Evolutionary conservation across 2,329 filamentous ascomycete genomes (phyloP).

Genomic region (Chaetomium strumarium): DNA sequence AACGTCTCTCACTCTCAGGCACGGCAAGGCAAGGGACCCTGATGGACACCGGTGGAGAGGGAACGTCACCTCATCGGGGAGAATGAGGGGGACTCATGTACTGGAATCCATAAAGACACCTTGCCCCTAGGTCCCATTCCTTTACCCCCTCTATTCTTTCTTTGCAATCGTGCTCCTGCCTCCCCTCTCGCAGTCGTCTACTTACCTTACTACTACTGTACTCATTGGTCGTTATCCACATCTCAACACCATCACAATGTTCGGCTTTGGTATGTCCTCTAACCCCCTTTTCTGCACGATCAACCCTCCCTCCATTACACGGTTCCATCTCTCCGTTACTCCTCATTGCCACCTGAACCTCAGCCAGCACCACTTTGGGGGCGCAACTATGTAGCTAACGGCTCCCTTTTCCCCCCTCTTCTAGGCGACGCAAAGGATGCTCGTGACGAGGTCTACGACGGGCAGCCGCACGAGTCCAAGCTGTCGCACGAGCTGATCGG

Average conservation of each 20-base stretch:
- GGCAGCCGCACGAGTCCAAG: conserved; percentile 2
- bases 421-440: neutral
- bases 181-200: neutral
- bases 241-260: neutral
- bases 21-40: no score
- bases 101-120: no score
- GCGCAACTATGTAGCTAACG: no score
- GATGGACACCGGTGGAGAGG: no score
- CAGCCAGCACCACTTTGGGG: neutral
- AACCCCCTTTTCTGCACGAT: neutral
- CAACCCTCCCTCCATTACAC: no score
- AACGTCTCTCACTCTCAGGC: no score
- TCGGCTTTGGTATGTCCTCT: neutral
- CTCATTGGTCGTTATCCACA: neutral
- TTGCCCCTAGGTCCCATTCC: no score
- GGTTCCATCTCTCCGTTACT: neutral
- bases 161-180: neutral
- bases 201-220: neutral
- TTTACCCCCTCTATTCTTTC: neutral
- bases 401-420: neutral
- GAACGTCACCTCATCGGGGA: no score
- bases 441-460: conserved; percentile 1
- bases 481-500: conserved; percentile 65
- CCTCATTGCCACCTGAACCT: neutral
- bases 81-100: no score